Evolutionary conservation across 2,329 filamentous ascomycete species (phyloP), one percentile per base, ranked within the genome.

Genomic region (Aspergillus latus): DNA sequence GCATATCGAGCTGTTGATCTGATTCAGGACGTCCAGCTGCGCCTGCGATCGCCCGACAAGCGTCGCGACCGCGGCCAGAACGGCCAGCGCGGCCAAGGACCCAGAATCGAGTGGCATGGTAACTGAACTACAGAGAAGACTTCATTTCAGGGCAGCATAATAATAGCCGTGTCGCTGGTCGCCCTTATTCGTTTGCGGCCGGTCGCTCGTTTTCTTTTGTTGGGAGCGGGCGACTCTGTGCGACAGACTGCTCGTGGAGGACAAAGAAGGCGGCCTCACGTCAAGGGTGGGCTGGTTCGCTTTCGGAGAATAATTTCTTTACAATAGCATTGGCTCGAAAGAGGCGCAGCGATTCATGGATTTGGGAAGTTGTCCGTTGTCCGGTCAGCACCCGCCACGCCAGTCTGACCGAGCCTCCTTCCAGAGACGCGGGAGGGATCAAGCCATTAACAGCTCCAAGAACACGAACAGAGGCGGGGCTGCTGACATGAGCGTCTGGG

Each of bases 1-100:
- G 67, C 85, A 88, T 67, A 88, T 82, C 11, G 80, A 81, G 5
- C 82, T 77, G 64, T 82, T 85, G 52, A 83, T 71, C 67, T 87
- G 82, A 13, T 37, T 37, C 9, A 37, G 37, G 72, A 70, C 1
- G 68, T 44, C n/a, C 63, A 52, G 83, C 76, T 79, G 60, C 56
- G 61, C 65, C 60, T 48, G 64, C 3, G 48, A 36, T 7, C 32
- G 62, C 55, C 62, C 62, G 57, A 69, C 67, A 56, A 64, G 50
- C 10, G 59, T 43, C 34, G 34, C 34, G 10, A 13, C 34, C 10
- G 49, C 34, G 7, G n/a, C 32, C 13, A 49, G 29, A 13, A 39
- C 8, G 2, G 21, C 47, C 47, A 37, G 36, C 21, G 21, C 21
- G 21, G 21, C 21, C 21, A 21, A 21, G 21, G 21, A 21, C 43